phyloP scores from a whole-genome alignment of 2,329 filamentous ascomycete genomes.

The Mycosphaerella sp. region DNA sequence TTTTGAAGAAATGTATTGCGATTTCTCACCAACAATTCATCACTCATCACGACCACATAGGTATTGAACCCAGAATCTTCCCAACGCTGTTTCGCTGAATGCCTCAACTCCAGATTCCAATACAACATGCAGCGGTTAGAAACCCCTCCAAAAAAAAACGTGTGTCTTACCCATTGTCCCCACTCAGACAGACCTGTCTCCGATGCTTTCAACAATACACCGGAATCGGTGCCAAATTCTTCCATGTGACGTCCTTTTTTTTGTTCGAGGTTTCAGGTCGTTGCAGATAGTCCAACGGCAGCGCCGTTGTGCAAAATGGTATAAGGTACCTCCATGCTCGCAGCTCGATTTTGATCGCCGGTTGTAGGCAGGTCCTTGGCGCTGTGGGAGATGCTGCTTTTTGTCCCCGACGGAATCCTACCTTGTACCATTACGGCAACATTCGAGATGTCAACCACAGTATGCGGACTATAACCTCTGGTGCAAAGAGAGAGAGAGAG shows the following conservation, averaged over 20 bases:
- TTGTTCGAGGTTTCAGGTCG: constrained; percentile 14
- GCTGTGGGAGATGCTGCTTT: constrained; percentile 29
- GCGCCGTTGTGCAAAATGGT: constrained; percentile 12
- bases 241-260: constrained; percentile 27
- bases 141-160: constrained; percentile 6
- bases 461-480: no score
- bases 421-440: constrained; percentile 33
- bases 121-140: constrained; percentile 34
- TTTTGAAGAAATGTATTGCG: no score
- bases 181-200: constrained; percentile 18
- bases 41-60: no score
- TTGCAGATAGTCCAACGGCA: constrained; percentile 23
- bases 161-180: constrained; percentile 21
- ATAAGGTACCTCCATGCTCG: not conserved
- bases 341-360: no score
- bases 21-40: no score
- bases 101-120: constrained; percentile 30
- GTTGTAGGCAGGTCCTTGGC: constrained; percentile 13
- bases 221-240: constrained; percentile 28
- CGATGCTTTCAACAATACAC: constrained; percentile 21
- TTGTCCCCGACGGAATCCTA: no score
- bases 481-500: no score
- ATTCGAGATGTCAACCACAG: constrained; percentile 36
- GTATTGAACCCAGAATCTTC: not conserved
- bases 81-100: not conserved